These are phyloP conservation scores for Nakataea oryzae DNA, from an alignment of 2,329 filamentous ascomycete species.

Conservation along the genomic window DNA sequence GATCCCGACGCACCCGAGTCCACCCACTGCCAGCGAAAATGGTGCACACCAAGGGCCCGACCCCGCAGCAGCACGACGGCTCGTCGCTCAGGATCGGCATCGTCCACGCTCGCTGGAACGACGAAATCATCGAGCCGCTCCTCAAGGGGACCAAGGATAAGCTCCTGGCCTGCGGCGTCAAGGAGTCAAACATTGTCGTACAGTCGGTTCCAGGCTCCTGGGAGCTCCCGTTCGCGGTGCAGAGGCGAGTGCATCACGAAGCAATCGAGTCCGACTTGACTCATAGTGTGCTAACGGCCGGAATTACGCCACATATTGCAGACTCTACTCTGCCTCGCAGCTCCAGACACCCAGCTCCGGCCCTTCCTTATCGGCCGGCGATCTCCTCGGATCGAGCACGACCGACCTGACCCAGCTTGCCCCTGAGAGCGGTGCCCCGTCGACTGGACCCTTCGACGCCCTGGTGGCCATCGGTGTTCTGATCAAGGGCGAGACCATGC, in stretches of 20 bases:
- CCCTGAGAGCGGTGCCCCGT: constrained; percentile 21
- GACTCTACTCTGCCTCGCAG: constrained; percentile 76
- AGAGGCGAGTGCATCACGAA: constrained; percentile 43
- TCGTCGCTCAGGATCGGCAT: constrained; percentile 81
- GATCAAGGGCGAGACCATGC: constrained; percentile 98
- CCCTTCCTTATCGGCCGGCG: constrained; percentile 57
- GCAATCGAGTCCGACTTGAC: not conserved
- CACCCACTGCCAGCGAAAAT: constrained; percentile 26
- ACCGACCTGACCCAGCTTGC: constrained; percentile 52
- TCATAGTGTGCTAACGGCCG: not conserved
- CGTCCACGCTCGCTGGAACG: constrained; percentile 94
- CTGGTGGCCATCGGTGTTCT: constrained; percentile 92
- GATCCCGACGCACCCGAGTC: not conserved
- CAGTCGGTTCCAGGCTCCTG: constrained; percentile 90
- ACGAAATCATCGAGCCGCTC: constrained; percentile 74
- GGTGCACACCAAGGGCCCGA: constrained; percentile 47
- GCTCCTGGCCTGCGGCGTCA: constrained; percentile 69
- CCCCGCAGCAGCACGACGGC: constrained; percentile 51
- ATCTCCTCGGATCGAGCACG: constrained; percentile 61
- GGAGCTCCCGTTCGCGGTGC: constrained; percentile 85
- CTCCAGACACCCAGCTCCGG: constrained; percentile 62
- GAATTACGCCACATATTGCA: constrained; percentile 19
- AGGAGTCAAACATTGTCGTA: constrained; percentile 76
- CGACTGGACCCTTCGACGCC: constrained; percentile 69
- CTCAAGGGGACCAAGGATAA: constrained; percentile 70